Evolutionary conservation across 169 alveolate species (phyloP).

Genomic region (Cytauxzoon felis): DNA sequence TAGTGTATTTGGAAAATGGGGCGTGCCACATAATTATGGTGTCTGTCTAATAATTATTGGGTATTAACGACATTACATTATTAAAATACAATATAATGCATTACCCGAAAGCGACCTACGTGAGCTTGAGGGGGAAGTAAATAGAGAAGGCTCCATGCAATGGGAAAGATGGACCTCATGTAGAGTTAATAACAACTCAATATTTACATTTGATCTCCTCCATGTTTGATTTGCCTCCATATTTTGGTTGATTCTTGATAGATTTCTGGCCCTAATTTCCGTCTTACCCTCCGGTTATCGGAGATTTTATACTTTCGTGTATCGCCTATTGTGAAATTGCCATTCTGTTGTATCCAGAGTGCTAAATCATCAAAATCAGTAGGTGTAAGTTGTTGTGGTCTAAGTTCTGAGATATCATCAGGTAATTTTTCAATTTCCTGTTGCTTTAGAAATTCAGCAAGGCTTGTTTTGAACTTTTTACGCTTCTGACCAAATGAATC

Average conservation of each 20-base stretch:
- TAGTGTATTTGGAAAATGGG: no score
- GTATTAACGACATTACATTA: no score
- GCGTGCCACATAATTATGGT: no score
- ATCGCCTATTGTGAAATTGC: conserved; percentile 20
- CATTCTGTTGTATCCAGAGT: conserved; percentile 23
- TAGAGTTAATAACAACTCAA: no score
- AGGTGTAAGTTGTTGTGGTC: conserved; percentile 72
- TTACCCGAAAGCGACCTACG: no score
- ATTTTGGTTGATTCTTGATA: conserved; percentile 18
- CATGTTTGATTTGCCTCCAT: conserved; percentile 40
- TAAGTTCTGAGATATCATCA: conserved; percentile 30
- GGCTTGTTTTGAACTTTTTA: conserved; percentile 68
- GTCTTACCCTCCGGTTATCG: conserved; percentile 18
- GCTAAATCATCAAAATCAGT: conserved; percentile 63
- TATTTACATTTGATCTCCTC: no score
- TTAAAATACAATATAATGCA: no score
- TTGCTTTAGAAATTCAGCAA: conserved; percentile 41
- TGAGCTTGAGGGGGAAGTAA: no score
- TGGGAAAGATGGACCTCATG: no score
- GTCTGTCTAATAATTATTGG: no score
- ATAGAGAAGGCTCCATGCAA: no score
- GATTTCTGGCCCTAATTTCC: conserved; percentile 17
- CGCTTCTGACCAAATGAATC: conserved; percentile 66
- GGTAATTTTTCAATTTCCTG: conserved; percentile 51
- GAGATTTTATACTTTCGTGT: background rate